Evolutionary conservation across 768 basidiomycete genomes (phyloP).

Genomic region (Tulasnella sp.): DNA sequence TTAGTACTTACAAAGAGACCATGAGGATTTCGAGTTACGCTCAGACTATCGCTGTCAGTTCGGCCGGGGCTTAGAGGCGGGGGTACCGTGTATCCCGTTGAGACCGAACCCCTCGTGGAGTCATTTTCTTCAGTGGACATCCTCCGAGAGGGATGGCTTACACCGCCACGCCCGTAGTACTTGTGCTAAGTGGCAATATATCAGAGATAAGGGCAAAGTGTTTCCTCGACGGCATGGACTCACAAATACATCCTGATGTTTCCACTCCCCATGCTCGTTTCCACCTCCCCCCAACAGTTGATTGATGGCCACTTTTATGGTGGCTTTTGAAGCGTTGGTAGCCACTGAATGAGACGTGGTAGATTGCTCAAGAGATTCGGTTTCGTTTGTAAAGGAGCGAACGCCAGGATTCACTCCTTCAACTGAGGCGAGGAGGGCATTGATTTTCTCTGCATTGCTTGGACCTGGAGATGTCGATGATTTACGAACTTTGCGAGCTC

Average conservation of each 20-base stretch:
- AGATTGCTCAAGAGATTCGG: too few relatives aligned
- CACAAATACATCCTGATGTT: slow-evolving; percentile 10
- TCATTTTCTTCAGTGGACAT: not conserved
- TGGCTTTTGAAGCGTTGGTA: slow-evolving; percentile 8
- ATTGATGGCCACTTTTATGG: slow-evolving; percentile 7
- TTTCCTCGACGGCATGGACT: not conserved
- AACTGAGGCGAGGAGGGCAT: not conserved
- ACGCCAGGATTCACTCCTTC: too few relatives aligned
- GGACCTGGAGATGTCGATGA: slow-evolving; percentile 1
- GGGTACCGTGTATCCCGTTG: too few relatives aligned
- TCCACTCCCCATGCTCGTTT: slow-evolving; percentile 13
- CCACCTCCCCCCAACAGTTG: slow-evolving; percentile 11
- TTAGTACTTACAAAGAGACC: too few relatives aligned
- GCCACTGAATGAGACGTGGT: too few relatives aligned
- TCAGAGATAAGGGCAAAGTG: too few relatives aligned
- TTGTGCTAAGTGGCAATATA: too few relatives aligned
- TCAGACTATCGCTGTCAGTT: too few relatives aligned
- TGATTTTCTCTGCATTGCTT: slow-evolving; percentile 7
- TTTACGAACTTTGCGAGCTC: slow-evolving; percentile 3
- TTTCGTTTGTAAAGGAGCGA: too few relatives aligned
- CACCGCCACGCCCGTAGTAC: too few relatives aligned
- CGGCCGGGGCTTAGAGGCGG: too few relatives aligned
- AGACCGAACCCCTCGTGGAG: not conserved
- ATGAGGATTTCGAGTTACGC: too few relatives aligned
- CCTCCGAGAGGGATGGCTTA: not conserved